These are phyloP conservation scores for Apophysomyces ossiformis DNA, from an alignment of 371 early-diverging fungal species.

Conservation along the genomic window DNA sequence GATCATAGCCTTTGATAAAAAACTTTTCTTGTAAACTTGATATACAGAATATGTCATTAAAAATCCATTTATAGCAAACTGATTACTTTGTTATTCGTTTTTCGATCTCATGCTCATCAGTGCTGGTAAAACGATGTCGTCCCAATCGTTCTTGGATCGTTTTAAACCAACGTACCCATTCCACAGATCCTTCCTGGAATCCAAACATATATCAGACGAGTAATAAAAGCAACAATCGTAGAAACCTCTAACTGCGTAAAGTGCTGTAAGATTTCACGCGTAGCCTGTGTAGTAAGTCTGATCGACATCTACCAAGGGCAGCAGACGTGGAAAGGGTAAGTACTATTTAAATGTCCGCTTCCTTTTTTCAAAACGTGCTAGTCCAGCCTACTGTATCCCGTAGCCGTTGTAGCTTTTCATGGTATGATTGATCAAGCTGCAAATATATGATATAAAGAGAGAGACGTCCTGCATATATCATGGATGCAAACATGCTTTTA, in stretches of 20 bases:
- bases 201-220: background rate
- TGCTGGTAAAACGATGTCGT: conserved; percentile 11
- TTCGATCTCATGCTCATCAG: conserved; percentile 10
- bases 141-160: background rate
- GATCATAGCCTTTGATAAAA: conserved; percentile 19
- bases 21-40: conserved; percentile 26
- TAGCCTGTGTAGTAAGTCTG: background rate
- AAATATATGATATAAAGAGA: no score
- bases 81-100: conserved; percentile 3
- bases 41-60: background rate
- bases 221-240: background rate
- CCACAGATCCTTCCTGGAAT: background rate
- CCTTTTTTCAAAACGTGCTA: no score
- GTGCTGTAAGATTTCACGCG: background rate
- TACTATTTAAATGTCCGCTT: background rate
- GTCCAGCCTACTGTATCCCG: no score
- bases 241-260: conserved; percentile 6
- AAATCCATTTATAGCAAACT: background rate
- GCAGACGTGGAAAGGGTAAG: background rate
- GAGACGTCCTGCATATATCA: no score
- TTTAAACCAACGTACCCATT: background rate
- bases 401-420: no score
- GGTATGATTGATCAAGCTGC: no score
- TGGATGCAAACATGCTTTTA: no score
- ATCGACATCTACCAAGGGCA: background rate